Evolutionary conservation across 2,329 filamentous ascomycete genomes (phyloP).

Genomic region (Verticillium tricorpus): DNA sequence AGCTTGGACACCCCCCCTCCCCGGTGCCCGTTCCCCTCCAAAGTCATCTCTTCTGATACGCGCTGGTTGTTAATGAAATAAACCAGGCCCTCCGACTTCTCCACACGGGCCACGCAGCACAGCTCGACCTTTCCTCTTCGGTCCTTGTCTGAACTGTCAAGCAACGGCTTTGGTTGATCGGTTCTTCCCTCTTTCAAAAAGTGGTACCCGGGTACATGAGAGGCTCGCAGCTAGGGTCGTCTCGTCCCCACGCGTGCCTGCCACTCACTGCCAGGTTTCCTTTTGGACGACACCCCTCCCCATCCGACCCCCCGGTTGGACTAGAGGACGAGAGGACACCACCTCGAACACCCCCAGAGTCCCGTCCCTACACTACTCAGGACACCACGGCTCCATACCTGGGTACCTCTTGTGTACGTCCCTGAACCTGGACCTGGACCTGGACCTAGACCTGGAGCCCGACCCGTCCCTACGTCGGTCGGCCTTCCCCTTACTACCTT

Average conservation of each 20-base stretch:
- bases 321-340: not conserved
- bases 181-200: not conserved
- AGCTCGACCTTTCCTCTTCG: constrained; percentile 6
- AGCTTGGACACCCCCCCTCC: not conserved
- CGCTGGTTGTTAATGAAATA: constrained; percentile 39
- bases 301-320: not conserved
- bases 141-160: constrained; percentile 32
- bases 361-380: not conserved
- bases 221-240: not conserved
- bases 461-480: not conserved
- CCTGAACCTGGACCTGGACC: not conserved
- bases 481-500: constrained; percentile 13
- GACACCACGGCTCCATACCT: not conserved
- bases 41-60: constrained; percentile 38
- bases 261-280: constrained; percentile 19
- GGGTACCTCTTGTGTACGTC: constrained; percentile 1
- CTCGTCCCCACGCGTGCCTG: not conserved
- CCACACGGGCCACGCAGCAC: constrained; percentile 25
- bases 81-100: constrained; percentile 34
- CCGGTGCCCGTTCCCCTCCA: constrained; percentile 1
- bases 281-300: constrained; percentile 13
- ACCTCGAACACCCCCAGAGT: not conserved
- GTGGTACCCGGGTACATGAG: not conserved
- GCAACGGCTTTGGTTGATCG: constrained; percentile 24
- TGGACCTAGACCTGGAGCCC: not conserved